Conservation (phyloP, 306 rosid genomes). For the Cucurbita maxima region DNA sequence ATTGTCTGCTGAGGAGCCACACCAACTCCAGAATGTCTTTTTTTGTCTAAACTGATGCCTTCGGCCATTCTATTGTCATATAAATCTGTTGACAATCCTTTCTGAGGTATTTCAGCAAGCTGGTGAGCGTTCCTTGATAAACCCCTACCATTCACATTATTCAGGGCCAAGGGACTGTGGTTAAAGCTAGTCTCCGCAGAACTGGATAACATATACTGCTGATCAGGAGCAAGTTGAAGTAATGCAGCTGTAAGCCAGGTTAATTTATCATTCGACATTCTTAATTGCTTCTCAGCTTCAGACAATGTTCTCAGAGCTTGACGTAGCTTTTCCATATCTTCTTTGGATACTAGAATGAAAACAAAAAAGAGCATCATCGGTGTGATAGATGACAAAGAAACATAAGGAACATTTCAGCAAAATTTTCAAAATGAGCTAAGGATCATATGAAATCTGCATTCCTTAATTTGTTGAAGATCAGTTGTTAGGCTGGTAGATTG, state of each 20-base stretch:
- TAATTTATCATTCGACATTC: constrained; percentile 84
- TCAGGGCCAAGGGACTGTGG: constrained; percentile 59
- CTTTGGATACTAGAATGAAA: constrained; percentile 52
- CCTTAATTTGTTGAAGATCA: no score
- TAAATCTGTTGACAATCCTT: constrained; percentile 32
- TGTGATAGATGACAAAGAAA: neutral
- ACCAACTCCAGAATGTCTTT: constrained; percentile 28
- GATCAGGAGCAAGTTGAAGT: constrained; percentile 98
- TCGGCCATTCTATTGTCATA: constrained; percentile 17
- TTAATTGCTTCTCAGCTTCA: constrained; percentile 90
- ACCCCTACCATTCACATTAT: constrained; percentile 29
- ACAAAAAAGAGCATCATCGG: neutral
- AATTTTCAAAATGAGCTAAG: neutral
- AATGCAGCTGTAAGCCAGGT: constrained; percentile 97
- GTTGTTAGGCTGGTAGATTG: no score
- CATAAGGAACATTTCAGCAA: neutral
- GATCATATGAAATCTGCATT: neutral
- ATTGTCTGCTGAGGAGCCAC: constrained; percentile 34
- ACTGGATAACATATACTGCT: constrained; percentile 79
- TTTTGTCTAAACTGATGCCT: constrained; percentile 37
- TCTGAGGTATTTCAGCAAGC: constrained; percentile 30
- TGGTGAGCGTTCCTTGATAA: constrained; percentile 25
- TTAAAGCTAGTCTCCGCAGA: constrained; percentile 72
- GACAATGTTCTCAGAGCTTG: constrained; percentile 91
- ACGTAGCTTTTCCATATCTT: constrained; percentile 93